Evolutionary conservation across 106 monocot species (phyloP), one percentile per base, ranked within the genome.

Genomic region (Agapanthus africanus): DNA sequence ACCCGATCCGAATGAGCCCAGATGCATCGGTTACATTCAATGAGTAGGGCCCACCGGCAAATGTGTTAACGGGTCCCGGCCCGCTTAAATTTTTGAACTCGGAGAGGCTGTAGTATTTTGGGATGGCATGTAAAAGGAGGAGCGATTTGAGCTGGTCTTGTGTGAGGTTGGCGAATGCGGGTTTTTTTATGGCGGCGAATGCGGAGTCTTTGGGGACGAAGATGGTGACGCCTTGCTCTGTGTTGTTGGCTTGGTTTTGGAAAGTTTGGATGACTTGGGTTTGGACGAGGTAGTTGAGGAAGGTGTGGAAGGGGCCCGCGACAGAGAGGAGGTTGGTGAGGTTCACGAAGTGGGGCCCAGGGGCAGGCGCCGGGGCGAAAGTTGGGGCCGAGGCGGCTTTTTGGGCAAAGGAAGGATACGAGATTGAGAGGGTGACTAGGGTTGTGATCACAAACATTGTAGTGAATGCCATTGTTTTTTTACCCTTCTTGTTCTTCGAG

Each of bases 191-290:
- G 2, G 74, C 63, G 4, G 85, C 67, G 84, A 92, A 92, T 27
- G 97, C 89, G 0, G 81, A 76, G 79, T 97, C 82, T 18, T 73
- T 87, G 18, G 97, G 97, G 37, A 79, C 97, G 25, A 97, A 97
- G 81, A 97, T 74, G 65, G 97, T 97, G 72, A 97, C 68, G 28
- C 97, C 97, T 51, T 86, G 78, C 0, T 86, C 68, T 2, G 84
- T 86, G 78, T 87, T 71, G 77, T 97, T 92, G 37, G 89, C 97
- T 69, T 92, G 91, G 76, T 78, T 83, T 68, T 97, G 97, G 80
- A 92, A 89, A 39, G 86, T 89, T 7, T 86, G 51, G 11, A 90
- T 84, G 73, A 89, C 86, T 37, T 87, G 30, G 36, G 97, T 92
- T 71, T 89, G 79, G 13, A 54, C 9, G 25, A 92, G 82, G 67